A percentile compares a stretch with the other conserved stretches of the same genome.
Evolutionary conservation across 441 rosid genomes (phyloP).

Genomic region (Adansonia grandidieri): DNA sequence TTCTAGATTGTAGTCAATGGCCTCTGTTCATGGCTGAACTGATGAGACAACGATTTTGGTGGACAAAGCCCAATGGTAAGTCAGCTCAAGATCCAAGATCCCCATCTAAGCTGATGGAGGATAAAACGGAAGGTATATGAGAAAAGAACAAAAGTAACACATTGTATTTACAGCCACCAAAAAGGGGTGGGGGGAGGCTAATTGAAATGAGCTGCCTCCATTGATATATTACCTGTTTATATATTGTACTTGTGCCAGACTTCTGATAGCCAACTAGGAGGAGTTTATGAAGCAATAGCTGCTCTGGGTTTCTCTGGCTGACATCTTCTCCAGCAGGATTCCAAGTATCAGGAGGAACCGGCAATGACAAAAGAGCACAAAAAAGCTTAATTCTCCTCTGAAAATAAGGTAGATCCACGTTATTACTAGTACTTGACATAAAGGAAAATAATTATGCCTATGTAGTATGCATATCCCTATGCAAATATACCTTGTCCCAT

Average conservation of each 20-base stretch:
- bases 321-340: slow-evolving; percentile 31
- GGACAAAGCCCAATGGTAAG: background rate
- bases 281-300: slow-evolving; percentile 45
- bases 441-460: slow-evolving; percentile 21
- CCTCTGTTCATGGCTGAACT: background rate
- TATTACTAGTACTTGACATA: slow-evolving; percentile 16
- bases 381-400: slow-evolving; percentile 47
- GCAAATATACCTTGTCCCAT: slow-evolving; percentile 55
- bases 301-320: slow-evolving; percentile 22
- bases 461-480: slow-evolving; percentile 22
- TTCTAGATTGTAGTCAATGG: background rate
- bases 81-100: slow-evolving; percentile 3
- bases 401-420: slow-evolving; percentile 17
- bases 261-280: slow-evolving; percentile 63
- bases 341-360: slow-evolving; percentile 40
- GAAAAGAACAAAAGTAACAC: background rate
- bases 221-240: slow-evolving; percentile 55
- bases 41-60: background rate
- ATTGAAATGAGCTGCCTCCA: slow-evolving; percentile 12
- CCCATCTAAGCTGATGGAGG: background rate
- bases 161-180: background rate
- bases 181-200: background rate
- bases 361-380: slow-evolving; percentile 52
- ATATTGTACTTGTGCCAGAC: slow-evolving; percentile 68
- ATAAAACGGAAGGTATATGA: background rate